phyloP scores from a whole-genome alignment of 306 rosid genomes.

The Malus asiatica region DNA sequence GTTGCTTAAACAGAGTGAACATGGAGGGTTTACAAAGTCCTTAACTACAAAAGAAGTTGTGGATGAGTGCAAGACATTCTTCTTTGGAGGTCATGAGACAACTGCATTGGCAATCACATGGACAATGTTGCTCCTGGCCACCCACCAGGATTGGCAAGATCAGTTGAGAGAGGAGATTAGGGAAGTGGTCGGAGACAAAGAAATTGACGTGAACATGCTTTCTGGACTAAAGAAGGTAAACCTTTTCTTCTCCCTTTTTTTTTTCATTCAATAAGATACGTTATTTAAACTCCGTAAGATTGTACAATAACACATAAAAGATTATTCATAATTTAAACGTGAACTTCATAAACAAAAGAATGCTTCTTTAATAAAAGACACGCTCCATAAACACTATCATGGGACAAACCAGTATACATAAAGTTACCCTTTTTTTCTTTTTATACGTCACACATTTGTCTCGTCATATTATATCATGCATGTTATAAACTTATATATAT shows the following conservation, averaged over 20 bases:
- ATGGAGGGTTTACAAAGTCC: conserved; percentile 24
- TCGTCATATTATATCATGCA: background rate
- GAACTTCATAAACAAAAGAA: too few relatives aligned
- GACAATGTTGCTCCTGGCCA: conserved; percentile 71
- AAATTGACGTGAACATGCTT: conserved; percentile 42
- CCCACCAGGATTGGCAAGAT: conserved; percentile 64
- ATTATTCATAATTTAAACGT: background rate
- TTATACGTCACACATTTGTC: background rate
- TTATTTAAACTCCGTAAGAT: background rate
- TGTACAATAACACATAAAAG: background rate
- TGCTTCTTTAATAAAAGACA: too few relatives aligned
- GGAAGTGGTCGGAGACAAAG: conserved; percentile 45
- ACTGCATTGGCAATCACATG: conserved; percentile 83
- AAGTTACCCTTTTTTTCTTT: too few relatives aligned
- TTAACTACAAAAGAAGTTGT: conserved; percentile 44
- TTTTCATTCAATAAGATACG: too few relatives aligned
- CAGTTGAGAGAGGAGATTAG: conserved; percentile 66
- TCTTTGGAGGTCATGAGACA: conserved; percentile 93
- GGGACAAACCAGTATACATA: too few relatives aligned
- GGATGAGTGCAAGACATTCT: conserved; percentile 85
- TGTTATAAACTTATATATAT: background rate
- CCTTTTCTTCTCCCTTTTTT: too few relatives aligned
- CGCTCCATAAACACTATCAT: too few relatives aligned
- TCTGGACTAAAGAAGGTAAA: conserved; percentile 59
- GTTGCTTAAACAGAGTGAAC: conserved; percentile 39